Conservation (phyloP, 2,329 filamentous ascomycete species). For the Pyrenophora seminiperda region DNA sequence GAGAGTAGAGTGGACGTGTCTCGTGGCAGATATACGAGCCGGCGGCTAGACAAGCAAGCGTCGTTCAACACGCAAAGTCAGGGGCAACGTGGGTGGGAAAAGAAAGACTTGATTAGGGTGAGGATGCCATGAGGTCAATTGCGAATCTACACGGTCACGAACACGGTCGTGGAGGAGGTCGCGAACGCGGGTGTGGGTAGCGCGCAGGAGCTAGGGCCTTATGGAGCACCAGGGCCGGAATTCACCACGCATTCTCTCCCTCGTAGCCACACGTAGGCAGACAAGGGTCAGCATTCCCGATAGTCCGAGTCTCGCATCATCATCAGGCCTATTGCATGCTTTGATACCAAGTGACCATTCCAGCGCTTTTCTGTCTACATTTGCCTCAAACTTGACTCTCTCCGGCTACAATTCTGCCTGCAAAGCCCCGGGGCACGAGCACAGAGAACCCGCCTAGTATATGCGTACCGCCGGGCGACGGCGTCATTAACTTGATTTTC, state of each 20-base stretch:
- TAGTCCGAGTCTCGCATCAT: constrained; percentile 7
- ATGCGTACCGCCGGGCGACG: constrained; percentile 38
- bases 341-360: not conserved
- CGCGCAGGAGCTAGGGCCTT: constrained; percentile 33
- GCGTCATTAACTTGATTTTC: constrained; percentile 33
- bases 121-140: constrained; percentile 46
- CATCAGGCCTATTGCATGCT: constrained; percentile 1
- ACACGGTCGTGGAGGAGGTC: constrained; percentile 2
- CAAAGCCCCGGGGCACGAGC: constrained; percentile 37
- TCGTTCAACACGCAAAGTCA: constrained; percentile 18
- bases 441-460: constrained; percentile 31
- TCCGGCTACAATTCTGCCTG: constrained; percentile 22
- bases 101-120: constrained; percentile 33
- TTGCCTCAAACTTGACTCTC: constrained; percentile 10
- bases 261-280: constrained; percentile 3
- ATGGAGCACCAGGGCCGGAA: constrained; percentile 23
- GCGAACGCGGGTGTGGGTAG: constrained; percentile 11
- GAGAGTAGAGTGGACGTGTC: constrained; percentile 30
- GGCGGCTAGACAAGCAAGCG: constrained; percentile 28
- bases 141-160: constrained; percentile 26
- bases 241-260: constrained; percentile 25
- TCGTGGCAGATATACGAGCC: constrained; percentile 29
- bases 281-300: not conserved
- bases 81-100: constrained; percentile 17
- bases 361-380: constrained; percentile 1